These are phyloP conservation scores for Populus alba DNA, from an alignment of 345 rosid genomes.

Conservation along the genomic window DNA sequence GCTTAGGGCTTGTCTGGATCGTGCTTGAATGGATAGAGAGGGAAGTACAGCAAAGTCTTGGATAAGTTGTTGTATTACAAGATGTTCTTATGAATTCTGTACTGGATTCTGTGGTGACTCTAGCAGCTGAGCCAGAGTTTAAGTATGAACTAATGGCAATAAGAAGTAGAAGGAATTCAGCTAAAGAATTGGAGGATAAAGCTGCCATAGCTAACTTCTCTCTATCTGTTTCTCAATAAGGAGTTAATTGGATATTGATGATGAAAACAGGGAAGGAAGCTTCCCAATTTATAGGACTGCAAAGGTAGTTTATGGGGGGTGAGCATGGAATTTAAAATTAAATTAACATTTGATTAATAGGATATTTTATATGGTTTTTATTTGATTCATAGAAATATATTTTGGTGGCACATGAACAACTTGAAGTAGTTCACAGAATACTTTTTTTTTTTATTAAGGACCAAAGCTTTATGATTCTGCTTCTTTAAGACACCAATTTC, in stretches of 20 bases:
- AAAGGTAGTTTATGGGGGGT: too few relatives aligned
- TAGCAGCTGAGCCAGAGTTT: conserved; percentile 24
- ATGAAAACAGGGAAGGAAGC: conserved; percentile 3
- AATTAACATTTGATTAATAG: too few relatives aligned
- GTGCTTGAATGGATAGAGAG: conserved; percentile 48
- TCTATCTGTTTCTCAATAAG: not conserved
- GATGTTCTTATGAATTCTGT: conserved; percentile 58
- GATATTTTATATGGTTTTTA: too few relatives aligned
- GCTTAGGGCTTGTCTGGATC: conserved; percentile 68
- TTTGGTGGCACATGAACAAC: too few relatives aligned
- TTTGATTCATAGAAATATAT: too few relatives aligned
- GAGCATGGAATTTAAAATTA: too few relatives aligned
- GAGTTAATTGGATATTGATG: not conserved
- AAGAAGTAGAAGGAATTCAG: not conserved
- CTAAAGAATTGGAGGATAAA: conserved; percentile 6
- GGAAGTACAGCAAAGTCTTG: conserved; percentile 56
- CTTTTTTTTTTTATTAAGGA: too few relatives aligned
- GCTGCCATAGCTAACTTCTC: conserved; percentile 18
- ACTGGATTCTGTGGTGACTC: conserved; percentile 20
- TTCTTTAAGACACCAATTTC: too few relatives aligned
- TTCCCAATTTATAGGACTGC: conserved; percentile 17
- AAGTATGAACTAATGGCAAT: conserved; percentile 13
- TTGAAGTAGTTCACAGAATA: too few relatives aligned
- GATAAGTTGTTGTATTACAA: conserved; percentile 59
- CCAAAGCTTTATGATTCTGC: too few relatives aligned